These are phyloP conservation scores for Schizophyllum amplum DNA, from an alignment of 1,284 basidiomycete genomes.

Conservation along the genomic window DNA sequence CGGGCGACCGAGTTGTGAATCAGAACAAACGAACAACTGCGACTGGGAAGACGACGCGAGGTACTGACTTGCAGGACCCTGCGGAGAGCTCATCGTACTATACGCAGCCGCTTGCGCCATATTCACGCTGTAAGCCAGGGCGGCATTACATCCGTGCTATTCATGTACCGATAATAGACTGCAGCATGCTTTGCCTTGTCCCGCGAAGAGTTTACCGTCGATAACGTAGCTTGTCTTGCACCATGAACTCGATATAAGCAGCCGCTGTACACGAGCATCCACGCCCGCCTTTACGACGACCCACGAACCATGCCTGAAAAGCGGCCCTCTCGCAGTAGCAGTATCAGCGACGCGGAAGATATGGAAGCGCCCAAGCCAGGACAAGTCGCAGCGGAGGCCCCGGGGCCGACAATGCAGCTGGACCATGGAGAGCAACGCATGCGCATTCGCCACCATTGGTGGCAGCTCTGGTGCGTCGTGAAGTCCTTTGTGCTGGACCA, in stretches of 20 bases:
- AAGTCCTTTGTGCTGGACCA: background rate
- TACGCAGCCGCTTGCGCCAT: too few relatives aligned
- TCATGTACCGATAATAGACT: background rate
- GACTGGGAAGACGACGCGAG: too few relatives aligned
- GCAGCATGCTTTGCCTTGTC: background rate
- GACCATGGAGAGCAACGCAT: slow-evolving; percentile 39
- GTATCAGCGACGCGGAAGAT: background rate
- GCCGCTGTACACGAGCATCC: background rate
- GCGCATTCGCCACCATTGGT: slow-evolving; percentile 38
- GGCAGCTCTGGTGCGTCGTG: slow-evolving; percentile 34
- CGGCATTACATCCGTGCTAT: background rate
- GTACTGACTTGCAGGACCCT: too few relatives aligned
- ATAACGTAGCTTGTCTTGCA: background rate
- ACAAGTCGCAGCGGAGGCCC: background rate
- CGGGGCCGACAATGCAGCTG: slow-evolving; percentile 24
- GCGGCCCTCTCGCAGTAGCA: background rate
- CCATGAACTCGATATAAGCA: background rate
- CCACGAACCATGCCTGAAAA: background rate
- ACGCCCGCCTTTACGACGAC: background rate
- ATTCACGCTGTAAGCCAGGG: background rate
- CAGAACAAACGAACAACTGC: too few relatives aligned
- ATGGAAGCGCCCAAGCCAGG: background rate
- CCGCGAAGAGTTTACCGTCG: background rate
- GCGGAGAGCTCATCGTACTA: too few relatives aligned
- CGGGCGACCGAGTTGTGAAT: too few relatives aligned